A percentile compares a stretch with the other conserved stretches of the same genome.
Conservation (phyloP, 139 green algal genomes). For the Tetradesmus lagerheimii region DNA sequence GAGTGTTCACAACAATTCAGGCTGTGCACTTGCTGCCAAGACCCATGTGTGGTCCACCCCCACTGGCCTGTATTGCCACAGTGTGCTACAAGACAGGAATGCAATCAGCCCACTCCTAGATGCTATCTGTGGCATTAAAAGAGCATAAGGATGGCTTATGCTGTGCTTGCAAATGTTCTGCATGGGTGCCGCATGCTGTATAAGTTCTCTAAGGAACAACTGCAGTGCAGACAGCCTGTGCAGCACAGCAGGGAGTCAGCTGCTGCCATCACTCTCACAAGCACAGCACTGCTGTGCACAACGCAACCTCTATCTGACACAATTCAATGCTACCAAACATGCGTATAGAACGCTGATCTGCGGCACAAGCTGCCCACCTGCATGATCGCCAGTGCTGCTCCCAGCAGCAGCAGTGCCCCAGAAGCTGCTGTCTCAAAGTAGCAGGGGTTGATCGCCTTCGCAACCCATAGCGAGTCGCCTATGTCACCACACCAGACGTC, state of each 20-base stretch:
- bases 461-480: background rate
- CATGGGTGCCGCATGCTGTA: background rate
- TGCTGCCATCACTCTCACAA: no score
- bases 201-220: background rate
- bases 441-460: conserved; percentile 29
- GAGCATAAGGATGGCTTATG: no score
- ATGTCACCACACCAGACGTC: conserved; percentile 27
- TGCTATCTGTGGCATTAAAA: no score
- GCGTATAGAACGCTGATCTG: background rate
- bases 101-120: no score
- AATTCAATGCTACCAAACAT: no score
- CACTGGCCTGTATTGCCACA: no score
- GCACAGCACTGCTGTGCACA: background rate
- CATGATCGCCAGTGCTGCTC: conserved; percentile 9
- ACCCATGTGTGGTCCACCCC: no score
- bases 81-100: no score
- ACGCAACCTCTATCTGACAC: background rate
- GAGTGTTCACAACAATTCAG: no score
- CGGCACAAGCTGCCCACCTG: background rate
- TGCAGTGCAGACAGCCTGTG: no score
- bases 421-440: background rate
- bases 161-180: no score
- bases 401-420: conserved; percentile 15
- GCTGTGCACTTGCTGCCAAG: no score
- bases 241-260: background rate